Conservation (phyloP, 2,329 filamentous ascomycete species). For the Fusarium longipes region DNA sequence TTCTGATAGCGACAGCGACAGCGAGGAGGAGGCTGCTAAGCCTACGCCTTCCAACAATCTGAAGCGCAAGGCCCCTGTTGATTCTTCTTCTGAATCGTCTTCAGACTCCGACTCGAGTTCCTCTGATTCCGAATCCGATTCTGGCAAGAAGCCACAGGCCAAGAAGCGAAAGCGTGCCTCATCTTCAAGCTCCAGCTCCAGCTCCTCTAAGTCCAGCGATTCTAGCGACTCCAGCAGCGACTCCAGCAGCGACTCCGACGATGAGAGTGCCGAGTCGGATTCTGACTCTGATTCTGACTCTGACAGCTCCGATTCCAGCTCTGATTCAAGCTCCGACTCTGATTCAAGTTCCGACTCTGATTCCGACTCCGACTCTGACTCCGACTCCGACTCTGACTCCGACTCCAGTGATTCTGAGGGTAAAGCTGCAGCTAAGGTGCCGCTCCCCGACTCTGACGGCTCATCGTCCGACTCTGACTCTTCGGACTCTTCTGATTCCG, state of each 20-base stretch:
- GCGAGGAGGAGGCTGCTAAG: constrained; percentile 41
- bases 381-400: constrained; percentile 54
- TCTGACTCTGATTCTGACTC: constrained; percentile 24
- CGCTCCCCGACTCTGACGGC: constrained; percentile 57
- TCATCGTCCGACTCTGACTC: constrained; percentile 50
- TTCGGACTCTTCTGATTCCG: constrained; percentile 50
- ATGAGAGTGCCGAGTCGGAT: constrained; percentile 53
- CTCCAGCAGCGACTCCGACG: constrained; percentile 49
- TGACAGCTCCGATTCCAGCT: constrained; percentile 19
- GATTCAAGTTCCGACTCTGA: constrained; percentile 46
- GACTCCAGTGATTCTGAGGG: constrained; percentile 54
- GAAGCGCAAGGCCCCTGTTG: constrained; percentile 56
- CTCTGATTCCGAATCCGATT: constrained; percentile 47
- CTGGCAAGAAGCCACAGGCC: constrained; percentile 58
- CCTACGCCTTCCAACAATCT: constrained; percentile 46
- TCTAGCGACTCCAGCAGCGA: constrained; percentile 45
- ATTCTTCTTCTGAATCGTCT: constrained; percentile 51
- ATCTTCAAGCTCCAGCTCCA: constrained; percentile 37
- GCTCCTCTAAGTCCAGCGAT: constrained; percentile 40
- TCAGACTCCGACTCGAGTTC: constrained; percentile 41
- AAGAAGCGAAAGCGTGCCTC: constrained; percentile 63
- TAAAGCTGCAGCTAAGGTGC: constrained; percentile 54
- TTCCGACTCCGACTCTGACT: constrained; percentile 47
- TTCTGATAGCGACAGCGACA: constrained; percentile 47
- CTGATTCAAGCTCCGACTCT: constrained; percentile 46